Percentiles rank a stretch among this genome's conserved stretches.
Evolutionary conservation across 805 yeast species (phyloP).

Genomic region (Ogataea minuta): DNA sequence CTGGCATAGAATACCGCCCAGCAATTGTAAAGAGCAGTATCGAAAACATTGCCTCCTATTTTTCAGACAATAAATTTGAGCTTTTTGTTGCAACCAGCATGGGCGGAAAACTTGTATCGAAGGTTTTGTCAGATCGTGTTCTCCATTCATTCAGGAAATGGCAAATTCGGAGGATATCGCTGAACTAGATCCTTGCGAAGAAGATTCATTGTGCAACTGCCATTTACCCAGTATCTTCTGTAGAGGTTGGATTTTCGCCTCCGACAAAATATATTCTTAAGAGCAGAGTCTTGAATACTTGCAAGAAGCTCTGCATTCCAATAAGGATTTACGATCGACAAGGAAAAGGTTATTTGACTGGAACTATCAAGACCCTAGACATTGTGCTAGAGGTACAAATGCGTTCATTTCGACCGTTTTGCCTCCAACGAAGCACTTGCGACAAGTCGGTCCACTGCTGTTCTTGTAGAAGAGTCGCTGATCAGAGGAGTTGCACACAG

Average conservation of each 20-base stretch:
- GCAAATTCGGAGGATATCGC: constrained; percentile 63
- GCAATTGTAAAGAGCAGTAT: constrained; percentile 49
- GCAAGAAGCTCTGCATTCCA: constrained; percentile 59
- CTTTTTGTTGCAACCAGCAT: constrained; percentile 73
- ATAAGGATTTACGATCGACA: constrained; percentile 82
- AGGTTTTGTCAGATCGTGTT: constrained; percentile 54
- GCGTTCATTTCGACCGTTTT: constrained; percentile 55
- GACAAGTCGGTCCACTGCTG: constrained; percentile 52
- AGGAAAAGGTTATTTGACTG: constrained; percentile 76
- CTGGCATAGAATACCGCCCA: constrained; percentile 48
- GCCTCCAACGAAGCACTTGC: constrained; percentile 48
- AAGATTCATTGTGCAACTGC: constrained; percentile 59
- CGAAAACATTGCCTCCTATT: constrained; percentile 38
- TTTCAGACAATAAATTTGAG: constrained; percentile 19
- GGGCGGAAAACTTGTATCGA: constrained; percentile 57
- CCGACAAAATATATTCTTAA: constrained; percentile 56
- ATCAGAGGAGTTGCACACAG: constrained; percentile 45
- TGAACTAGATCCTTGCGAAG: constrained; percentile 67
- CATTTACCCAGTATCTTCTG: constrained; percentile 59
- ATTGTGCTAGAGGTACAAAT: constrained; percentile 58
- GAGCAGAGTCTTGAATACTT: constrained; percentile 62
- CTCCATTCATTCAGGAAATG: constrained; percentile 60
- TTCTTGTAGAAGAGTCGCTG: constrained; percentile 49
- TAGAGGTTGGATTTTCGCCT: constrained; percentile 78
- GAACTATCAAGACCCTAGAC: constrained; percentile 43